A percentile compares a stretch with the other conserved stretches of the same genome.
These are phyloP conservation scores for Blastobotrys arbuscula DNA, from an alignment of 1,139 yeast species.

Conservation along the genomic window DNA sequence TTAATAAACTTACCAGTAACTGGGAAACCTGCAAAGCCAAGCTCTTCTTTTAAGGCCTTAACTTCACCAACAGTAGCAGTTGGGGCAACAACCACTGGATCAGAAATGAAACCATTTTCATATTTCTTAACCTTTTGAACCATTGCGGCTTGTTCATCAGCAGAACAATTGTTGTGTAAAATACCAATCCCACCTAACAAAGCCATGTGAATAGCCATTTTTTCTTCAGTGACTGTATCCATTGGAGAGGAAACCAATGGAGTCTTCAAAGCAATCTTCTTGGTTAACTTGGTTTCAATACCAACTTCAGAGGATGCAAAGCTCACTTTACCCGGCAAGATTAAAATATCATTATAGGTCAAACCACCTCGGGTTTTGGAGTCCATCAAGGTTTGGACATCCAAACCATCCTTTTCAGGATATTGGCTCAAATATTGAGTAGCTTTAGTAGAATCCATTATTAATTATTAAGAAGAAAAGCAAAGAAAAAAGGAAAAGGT, in stretches of 20 bases:
- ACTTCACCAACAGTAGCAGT: slow-evolving; percentile 74
- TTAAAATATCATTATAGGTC: slow-evolving; percentile 92
- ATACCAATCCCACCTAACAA: slow-evolving; percentile 98
- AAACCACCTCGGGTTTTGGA: slow-evolving; percentile 89
- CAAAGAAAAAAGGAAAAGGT: slow-evolving; percentile 1
- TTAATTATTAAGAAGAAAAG: background rate
- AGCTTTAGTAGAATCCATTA: slow-evolving; percentile 52
- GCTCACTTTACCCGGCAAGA: slow-evolving; percentile 90
- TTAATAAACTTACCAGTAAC: slow-evolving; percentile 84
- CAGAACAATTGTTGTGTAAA: slow-evolving; percentile 92
- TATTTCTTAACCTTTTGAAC: slow-evolving; percentile 92
- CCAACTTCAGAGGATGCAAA: slow-evolving; percentile 76
- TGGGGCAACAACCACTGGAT: slow-evolving; percentile 84
- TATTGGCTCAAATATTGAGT: slow-evolving; percentile 60
- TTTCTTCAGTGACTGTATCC: slow-evolving; percentile 98
- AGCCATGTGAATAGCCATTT: slow-evolving; percentile 99
- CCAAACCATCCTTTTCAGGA: slow-evolving; percentile 75
- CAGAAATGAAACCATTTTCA: slow-evolving; percentile 96
- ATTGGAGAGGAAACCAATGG: slow-evolving; percentile 98
- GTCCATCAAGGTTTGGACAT: slow-evolving; percentile 81
- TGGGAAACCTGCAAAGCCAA: slow-evolving; percentile 97
- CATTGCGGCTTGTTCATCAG: slow-evolving; percentile 98
- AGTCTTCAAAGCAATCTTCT: slow-evolving; percentile 81
- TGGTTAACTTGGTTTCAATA: slow-evolving; percentile 82
- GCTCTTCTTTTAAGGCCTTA: slow-evolving; percentile 57